Conservation (phyloP, 352 stramenopile species). For the Phytophthora hybrid region DNA sequence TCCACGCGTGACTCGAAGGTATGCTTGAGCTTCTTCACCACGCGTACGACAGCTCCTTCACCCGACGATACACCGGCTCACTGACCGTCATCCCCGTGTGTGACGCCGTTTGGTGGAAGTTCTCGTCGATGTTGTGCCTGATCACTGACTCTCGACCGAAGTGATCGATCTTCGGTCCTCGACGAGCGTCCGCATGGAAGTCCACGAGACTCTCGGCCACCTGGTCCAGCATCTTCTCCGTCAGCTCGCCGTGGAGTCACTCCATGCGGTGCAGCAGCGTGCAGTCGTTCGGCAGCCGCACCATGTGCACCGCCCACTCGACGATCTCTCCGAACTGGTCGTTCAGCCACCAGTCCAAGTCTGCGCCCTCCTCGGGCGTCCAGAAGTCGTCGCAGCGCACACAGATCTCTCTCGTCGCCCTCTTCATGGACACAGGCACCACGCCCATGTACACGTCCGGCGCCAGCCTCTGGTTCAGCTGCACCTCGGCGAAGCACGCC, state of each 20-base stretch:
- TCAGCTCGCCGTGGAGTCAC: slow-evolving; percentile 32
- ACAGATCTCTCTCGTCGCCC: slow-evolving; percentile 54
- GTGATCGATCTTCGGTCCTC: slow-evolving; percentile 61
- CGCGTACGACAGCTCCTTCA: slow-evolving; percentile 62
- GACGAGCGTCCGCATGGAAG: slow-evolving; percentile 66
- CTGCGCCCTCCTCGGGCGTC: slow-evolving; percentile 66
- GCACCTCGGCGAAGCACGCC: slow-evolving; percentile 71
- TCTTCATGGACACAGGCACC: slow-evolving; percentile 73
- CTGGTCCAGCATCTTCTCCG: slow-evolving; percentile 43
- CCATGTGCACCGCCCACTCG: slow-evolving; percentile 83
- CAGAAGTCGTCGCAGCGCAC: slow-evolving; percentile 74
- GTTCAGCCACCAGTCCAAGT: slow-evolving; percentile 72
- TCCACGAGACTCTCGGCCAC: slow-evolving; percentile 59
- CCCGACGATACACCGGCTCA: slow-evolving; percentile 53
- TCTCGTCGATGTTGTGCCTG: slow-evolving; percentile 74
- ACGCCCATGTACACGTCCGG: slow-evolving; percentile 72
- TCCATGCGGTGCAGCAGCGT: slow-evolving; percentile 58
- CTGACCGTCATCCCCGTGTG: slow-evolving; percentile 63
- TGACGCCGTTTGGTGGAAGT: slow-evolving; percentile 65
- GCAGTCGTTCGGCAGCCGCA: slow-evolving; percentile 63
- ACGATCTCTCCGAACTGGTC: slow-evolving; percentile 76
- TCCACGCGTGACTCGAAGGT: slow-evolving; percentile 58
- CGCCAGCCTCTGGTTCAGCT: slow-evolving; percentile 76
- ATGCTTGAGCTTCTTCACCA: slow-evolving; percentile 50
- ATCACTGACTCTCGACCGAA: slow-evolving; percentile 66